A percentile compares a stretch with the other conserved stretches of the same genome.
These are phyloP conservation scores for Penicillium nordicum DNA, from an alignment of 2,329 filamentous ascomycete genomes.

Conservation along the genomic window DNA sequence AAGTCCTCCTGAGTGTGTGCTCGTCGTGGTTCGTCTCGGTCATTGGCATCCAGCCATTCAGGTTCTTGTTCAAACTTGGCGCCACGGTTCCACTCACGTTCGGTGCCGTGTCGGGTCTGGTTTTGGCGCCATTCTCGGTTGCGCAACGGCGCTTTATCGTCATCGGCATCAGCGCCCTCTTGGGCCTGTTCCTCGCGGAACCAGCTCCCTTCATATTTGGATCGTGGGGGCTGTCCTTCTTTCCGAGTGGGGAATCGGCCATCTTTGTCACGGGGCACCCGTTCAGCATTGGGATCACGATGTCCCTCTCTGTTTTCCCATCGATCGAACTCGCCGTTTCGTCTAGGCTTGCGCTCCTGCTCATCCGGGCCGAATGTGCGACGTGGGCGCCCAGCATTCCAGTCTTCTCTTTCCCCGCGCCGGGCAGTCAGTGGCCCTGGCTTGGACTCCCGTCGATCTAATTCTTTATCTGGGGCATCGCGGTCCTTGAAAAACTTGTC, in stretches of 20 bases:
- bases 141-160: slow-evolving; percentile 48
- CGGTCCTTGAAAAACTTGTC: slow-evolving; percentile 43
- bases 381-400: slow-evolving; percentile 39
- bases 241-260: slow-evolving; percentile 54
- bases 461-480: slow-evolving; percentile 33
- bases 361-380: slow-evolving; percentile 43
- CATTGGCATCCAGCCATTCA: slow-evolving; percentile 80
- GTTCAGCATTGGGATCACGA: slow-evolving; percentile 49
- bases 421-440: slow-evolving; percentile 32
- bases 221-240: slow-evolving; percentile 60
- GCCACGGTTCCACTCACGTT: slow-evolving; percentile 54
- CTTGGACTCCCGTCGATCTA: slow-evolving; percentile 40
- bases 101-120: slow-evolving; percentile 43
- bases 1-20: slow-evolving; percentile 85
- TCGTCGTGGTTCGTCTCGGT: slow-evolving; percentile 63
- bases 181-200: slow-evolving; percentile 56
- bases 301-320: slow-evolving; percentile 48
- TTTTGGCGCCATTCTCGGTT: slow-evolving; percentile 63
- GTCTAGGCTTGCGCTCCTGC: slow-evolving; percentile 38
- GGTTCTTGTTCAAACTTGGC: slow-evolving; percentile 71
- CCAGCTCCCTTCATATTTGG: slow-evolving; percentile 71
- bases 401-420: slow-evolving; percentile 43
- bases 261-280: slow-evolving; percentile 54
- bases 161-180: slow-evolving; percentile 39
- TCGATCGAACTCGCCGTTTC: slow-evolving; percentile 44